Conservation (phyloP, 2,329 filamentous ascomycete genomes). For the Elsinoe batatas region DNA sequence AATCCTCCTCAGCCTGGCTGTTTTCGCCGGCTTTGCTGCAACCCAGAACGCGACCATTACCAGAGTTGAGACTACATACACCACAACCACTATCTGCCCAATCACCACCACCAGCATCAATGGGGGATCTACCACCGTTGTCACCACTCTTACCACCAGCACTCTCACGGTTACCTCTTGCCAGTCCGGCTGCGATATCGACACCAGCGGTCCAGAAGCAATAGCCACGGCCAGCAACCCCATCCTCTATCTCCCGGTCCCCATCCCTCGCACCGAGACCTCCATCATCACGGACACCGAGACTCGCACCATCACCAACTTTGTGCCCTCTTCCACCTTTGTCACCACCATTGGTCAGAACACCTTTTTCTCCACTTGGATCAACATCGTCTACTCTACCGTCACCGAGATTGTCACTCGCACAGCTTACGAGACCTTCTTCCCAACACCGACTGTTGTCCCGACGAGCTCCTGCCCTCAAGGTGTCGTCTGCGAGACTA, state of each 20-base stretch:
- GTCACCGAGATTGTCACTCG: conserved; percentile 15
- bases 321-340: conserved; percentile 29
- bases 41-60: conserved; percentile 17
- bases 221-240: conserved; percentile 10
- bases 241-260: conserved; percentile 10
- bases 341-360: conserved; percentile 25
- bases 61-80: conserved; percentile 22
- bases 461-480: conserved; percentile 3
- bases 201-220: conserved; percentile 11
- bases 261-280: conserved; percentile 13
- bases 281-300: conserved; percentile 22
- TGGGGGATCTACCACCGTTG: conserved; percentile 20
- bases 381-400: conserved; percentile 28
- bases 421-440: conserved; percentile 15
- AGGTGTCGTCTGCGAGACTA: conserved; percentile 10
- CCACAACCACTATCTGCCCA: conserved; percentile 26
- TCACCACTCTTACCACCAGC: conserved; percentile 28
- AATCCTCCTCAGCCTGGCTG: neutral
- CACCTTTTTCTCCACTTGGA: conserved; percentile 31
- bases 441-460: conserved; percentile 2
- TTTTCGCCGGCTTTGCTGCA: neutral
- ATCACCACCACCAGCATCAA: conserved; percentile 21
- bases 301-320: conserved; percentile 27
- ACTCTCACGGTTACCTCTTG: conserved; percentile 31
- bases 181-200: conserved; percentile 26